These are phyloP conservation scores for Carex pumila DNA, from an alignment of 176 grass and related monocot species.

Conservation along the genomic window DNA sequence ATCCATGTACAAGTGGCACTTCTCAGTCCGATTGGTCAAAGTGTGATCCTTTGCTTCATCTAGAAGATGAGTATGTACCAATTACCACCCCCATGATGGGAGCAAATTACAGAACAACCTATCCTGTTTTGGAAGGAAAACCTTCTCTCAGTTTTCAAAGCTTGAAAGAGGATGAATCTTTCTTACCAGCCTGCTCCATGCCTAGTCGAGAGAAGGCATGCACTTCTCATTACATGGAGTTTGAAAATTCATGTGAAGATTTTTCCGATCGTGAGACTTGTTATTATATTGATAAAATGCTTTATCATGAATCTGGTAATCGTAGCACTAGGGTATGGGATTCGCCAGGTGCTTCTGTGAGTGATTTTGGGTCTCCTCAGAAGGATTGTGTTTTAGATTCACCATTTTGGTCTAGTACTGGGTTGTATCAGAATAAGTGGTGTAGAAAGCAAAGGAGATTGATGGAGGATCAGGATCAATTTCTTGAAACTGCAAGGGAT, in stretches of 20 bases:
- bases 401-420: neutral
- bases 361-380: conserved; percentile 24
- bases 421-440: neutral
- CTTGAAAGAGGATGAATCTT: conserved; percentile 30
- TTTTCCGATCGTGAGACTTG: conserved; percentile 32
- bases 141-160: conserved; percentile 29
- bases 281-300: conserved; percentile 23
- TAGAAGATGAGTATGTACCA: conserved; percentile 32
- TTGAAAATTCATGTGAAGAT: conserved; percentile 36
- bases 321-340: conserved; percentile 2
- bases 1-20: conserved; percentile 25
- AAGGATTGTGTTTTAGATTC: conserved; percentile 30
- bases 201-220: conserved; percentile 17
- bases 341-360: conserved; percentile 16
- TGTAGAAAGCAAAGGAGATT: neutral
- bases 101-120: conserved; percentile 6
- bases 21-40: conserved; percentile 14
- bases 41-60: conserved; percentile 17
- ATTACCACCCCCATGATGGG: conserved; percentile 14
- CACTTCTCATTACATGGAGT: conserved; percentile 24
- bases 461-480: conserved; percentile 5
- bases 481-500: conserved; percentile 19
- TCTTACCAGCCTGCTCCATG: conserved; percentile 24
- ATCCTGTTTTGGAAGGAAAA: conserved; percentile 3
- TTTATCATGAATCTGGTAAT: conserved; percentile 26